Evolutionary conservation across 192 early-diverging fungal species (phyloP).

Genomic region (Coemansia sp.): DNA sequence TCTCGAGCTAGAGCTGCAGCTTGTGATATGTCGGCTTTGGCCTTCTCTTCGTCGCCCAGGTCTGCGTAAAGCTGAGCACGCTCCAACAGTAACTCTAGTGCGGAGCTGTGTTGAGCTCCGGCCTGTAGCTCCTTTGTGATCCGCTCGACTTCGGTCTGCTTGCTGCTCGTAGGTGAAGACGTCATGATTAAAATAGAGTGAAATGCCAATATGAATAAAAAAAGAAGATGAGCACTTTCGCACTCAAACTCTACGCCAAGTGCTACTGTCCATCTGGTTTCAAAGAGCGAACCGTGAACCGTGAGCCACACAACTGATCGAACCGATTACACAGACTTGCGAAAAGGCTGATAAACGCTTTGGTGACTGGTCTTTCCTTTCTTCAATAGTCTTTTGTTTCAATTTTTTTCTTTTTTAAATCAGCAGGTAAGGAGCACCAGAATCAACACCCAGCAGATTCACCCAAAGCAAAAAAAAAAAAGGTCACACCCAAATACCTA

Average conservation of each 20-base stretch:
- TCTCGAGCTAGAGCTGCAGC: slow-evolving; percentile 41
- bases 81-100: slow-evolving; percentile 23
- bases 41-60: slow-evolving; percentile 27
- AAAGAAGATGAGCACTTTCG: no score
- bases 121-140: slow-evolving; percentile 39
- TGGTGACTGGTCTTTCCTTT: not conserved
- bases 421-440: not conserved
- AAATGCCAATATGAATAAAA: not conserved
- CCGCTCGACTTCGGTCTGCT: slow-evolving; percentile 15
- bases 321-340: not conserved
- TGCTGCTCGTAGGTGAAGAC: not conserved
- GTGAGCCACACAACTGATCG: not conserved
- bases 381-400: not conserved
- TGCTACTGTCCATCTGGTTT: not conserved
- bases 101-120: not conserved
- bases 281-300: not conserved
- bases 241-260: no score
- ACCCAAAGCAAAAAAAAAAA: not conserved
- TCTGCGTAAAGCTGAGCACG: slow-evolving; percentile 30
- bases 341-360: not conserved
- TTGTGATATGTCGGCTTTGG: slow-evolving; percentile 34
- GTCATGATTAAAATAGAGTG: not conserved
- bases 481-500: not conserved
- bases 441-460: not conserved
- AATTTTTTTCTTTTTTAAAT: not conserved